phyloP scores from a whole-genome alignment of 2,329 filamentous ascomycete species.

The Xylaria digitata region DNA sequence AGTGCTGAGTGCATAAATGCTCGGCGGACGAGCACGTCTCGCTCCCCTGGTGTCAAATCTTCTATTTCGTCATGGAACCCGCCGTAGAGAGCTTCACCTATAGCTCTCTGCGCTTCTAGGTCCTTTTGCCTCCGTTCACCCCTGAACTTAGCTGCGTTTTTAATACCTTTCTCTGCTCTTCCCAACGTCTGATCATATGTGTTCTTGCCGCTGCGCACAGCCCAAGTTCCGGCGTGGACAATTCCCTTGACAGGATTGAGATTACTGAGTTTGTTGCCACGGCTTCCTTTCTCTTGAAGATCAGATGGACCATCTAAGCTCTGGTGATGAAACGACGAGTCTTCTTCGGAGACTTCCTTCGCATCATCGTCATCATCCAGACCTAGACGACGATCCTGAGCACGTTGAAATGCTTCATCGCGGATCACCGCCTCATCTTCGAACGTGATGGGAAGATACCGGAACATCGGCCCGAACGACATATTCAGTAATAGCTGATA shows the following conservation, averaged over 20 bases:
- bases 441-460: conserved; percentile 91
- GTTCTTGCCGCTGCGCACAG: conserved; percentile 61
- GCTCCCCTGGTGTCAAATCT: conserved; percentile 89
- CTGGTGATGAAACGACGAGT: conserved; percentile 54
- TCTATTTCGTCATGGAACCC: conserved; percentile 93
- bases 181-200: conserved; percentile 60
- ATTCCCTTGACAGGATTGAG: conserved; percentile 60
- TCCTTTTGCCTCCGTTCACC: conserved; percentile 66
- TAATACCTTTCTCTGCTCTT: conserved; percentile 54
- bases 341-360: conserved; percentile 53
- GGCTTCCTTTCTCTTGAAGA: conserved; percentile 43
- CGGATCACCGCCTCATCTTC: conserved; percentile 95
- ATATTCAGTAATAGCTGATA: conserved; percentile 86
- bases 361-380: conserved; percentile 64
- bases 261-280: conserved; percentile 45
- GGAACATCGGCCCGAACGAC: conserved; percentile 85
- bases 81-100: conserved; percentile 85
- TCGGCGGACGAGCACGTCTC: conserved; percentile 84
- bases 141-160: conserved; percentile 61
- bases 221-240: conserved; percentile 61
- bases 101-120: conserved; percentile 76
- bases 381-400: conserved; percentile 77
- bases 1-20: conserved; percentile 93
- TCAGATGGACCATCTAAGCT: conserved; percentile 56
- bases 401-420: conserved; percentile 86